These are phyloP conservation scores for Ogataea pignaliae DNA, from an alignment of 805 yeast species.

Conservation along the genomic window DNA sequence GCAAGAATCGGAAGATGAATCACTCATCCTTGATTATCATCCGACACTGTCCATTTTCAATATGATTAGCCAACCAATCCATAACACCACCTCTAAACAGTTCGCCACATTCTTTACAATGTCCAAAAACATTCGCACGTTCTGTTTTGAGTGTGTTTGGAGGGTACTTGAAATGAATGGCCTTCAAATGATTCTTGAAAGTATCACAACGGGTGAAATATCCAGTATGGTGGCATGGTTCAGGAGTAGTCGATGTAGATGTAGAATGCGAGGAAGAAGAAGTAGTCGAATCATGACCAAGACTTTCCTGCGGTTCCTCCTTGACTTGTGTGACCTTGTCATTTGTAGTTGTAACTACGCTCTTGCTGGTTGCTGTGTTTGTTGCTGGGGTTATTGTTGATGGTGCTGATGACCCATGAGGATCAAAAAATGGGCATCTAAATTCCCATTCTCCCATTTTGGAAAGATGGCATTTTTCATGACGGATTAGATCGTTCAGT, in stretches of 20 bases:
- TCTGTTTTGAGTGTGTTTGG: constrained; percentile 78
- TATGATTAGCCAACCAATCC: constrained; percentile 73
- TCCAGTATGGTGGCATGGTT: constrained; percentile 73
- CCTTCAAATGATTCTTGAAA: constrained; percentile 84
- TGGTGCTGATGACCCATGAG: constrained; percentile 5
- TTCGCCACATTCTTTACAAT: constrained; percentile 72
- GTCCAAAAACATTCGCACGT: constrained; percentile 62
- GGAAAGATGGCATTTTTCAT: constrained; percentile 80
- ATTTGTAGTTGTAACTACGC: too few relatives aligned
- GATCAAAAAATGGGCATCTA: constrained; percentile 73
- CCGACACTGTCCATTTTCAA: constrained; percentile 47
- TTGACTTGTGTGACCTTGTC: too few relatives aligned
- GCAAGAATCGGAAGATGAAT: too few relatives aligned
- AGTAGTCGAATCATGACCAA: too few relatives aligned
- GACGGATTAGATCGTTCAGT: constrained; percentile 81
- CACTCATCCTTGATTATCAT: constrained; percentile 11
- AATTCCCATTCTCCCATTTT: constrained; percentile 65
- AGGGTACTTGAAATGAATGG: constrained; percentile 86
- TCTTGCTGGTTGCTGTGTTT: constrained; percentile 6
- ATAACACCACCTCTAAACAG: constrained; percentile 60
- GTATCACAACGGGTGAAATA: constrained; percentile 88
- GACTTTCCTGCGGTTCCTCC: too few relatives aligned
- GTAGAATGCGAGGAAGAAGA: not conserved
- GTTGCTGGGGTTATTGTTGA: constrained; percentile 10
- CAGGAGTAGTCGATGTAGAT: constrained; percentile 6